A percentile compares a stretch with the other conserved stretches of the same genome.
Evolutionary conservation across 2,329 filamentous ascomycete species (phyloP).

Genomic region (Elsinoe necatrix): DNA sequence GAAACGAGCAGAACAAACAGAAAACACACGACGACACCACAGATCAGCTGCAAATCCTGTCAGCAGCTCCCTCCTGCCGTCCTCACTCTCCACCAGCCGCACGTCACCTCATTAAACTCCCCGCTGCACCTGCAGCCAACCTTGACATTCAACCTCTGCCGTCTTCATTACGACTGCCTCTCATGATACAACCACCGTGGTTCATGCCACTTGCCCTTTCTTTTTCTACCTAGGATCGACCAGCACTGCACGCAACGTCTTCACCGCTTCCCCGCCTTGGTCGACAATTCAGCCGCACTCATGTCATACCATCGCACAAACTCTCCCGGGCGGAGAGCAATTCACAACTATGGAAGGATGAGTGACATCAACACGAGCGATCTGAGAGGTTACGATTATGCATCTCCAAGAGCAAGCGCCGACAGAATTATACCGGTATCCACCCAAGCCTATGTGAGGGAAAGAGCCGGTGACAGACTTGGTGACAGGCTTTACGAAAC

Average conservation of each 20-base stretch:
- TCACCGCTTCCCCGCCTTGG: constrained; percentile 9
- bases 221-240: not conserved
- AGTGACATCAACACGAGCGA: constrained; percentile 25
- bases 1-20: not conserved
- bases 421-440: constrained; percentile 32
- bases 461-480: constrained; percentile 20
- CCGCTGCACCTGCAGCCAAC: constrained; percentile 6
- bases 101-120: constrained; percentile 12
- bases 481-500: constrained; percentile 33
- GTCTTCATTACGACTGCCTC: constrained; percentile 10
- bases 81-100: not conserved
- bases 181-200: constrained; percentile 4
- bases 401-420: constrained; percentile 27
- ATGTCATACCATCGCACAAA: constrained; percentile 23
- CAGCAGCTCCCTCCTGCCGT: not conserved
- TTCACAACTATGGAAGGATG: constrained; percentile 27
- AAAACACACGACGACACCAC: not conserved
- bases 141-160: not conserved
- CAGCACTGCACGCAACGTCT: not conserved
- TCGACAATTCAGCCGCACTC: not conserved
- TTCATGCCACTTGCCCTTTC: constrained; percentile 1
- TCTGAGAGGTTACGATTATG: constrained; percentile 21
- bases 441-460: constrained; percentile 29
- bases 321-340: constrained; percentile 29
- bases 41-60: not conserved